These are phyloP conservation scores for Tephrocybe sp. DNA, from an alignment of 768 basidiomycete genomes.

Conservation along the genomic window DNA sequence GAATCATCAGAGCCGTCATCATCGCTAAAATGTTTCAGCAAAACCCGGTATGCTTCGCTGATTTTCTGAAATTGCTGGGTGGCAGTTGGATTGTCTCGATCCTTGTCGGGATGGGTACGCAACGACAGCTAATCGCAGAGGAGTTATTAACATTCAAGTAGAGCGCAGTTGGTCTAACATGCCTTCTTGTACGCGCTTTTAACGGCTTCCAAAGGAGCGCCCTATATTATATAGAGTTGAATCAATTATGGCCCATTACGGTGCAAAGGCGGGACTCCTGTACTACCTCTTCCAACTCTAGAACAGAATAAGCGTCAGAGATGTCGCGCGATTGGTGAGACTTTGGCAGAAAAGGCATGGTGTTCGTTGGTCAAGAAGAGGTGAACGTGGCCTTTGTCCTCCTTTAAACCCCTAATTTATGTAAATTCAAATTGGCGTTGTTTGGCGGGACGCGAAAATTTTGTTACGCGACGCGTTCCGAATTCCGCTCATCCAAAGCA, in stretches of 20 bases:
- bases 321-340: slow-evolving; percentile 14
- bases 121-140: slow-evolving; percentile 48
- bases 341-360: slow-evolving; percentile 10
- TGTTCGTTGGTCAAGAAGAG: slow-evolving; percentile 7
- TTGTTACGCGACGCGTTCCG: slow-evolving; percentile 24
- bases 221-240: slow-evolving; percentile 33
- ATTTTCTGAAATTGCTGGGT: slow-evolving; percentile 69
- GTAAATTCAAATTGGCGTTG: too few species aligned
- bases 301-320: slow-evolving; percentile 34
- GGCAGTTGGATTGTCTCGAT: slow-evolving; percentile 59
- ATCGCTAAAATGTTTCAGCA: slow-evolving; percentile 54
- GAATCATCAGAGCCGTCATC: slow-evolving; percentile 34
- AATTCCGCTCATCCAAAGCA: slow-evolving; percentile 6
- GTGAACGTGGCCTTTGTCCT: too few species aligned
- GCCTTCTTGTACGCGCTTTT: slow-evolving; percentile 72
- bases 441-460: slow-evolving; percentile 19
- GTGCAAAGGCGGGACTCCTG: slow-evolving; percentile 6
- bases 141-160: background rate
- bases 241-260: background rate
- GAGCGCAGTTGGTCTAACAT: slow-evolving; percentile 9
- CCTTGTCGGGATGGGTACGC: slow-evolving; percentile 76
- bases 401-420: too few species aligned
- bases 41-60: slow-evolving; percentile 63
- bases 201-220: slow-evolving; percentile 58
- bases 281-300: slow-evolving; percentile 55